Evolutionary conservation across 441 rosid species (phyloP), one percentile per base, ranked within the genome.

Genomic region (Rhodomyrtus psidioides): DNA sequence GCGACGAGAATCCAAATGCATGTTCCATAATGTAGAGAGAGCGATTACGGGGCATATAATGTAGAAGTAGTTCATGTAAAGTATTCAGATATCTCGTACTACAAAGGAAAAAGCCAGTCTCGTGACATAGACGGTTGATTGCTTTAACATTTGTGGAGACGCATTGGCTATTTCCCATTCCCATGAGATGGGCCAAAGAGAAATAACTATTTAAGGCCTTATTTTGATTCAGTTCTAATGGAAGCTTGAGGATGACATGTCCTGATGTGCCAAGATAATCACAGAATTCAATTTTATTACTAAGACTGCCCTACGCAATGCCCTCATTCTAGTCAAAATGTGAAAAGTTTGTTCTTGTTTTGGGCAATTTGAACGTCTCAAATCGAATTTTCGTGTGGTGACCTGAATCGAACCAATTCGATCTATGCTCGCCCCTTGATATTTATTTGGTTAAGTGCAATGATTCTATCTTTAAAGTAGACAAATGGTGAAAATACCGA

Each of bases 1-100:
- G 92, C 27, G 99, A 95, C 58, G 99, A 96, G 85, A 95, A 97
- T 83, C 93, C 96, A 7, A 94, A 93, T 89, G 93, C 99, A n/a
- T 94, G 98, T 88, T 93, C 81, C 16, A 82, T 92, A 49, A 89
- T 93, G 94, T 95, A 91, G 75, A 75, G 15, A 65, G 26, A 65
- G 26, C 30, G n/a, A 51, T 12, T 51, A 51, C 15, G 13, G 53
- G 53, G 53, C 53, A 51, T 12, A 12, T 12, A 30, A 62, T 19
- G 75, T 17, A 62, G 75, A 62, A 62, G 30, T 30, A 62, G 75
- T 17, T 39, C 75, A 60, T 62, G 75, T 62, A 16, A 8, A 62
- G 24, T 16, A 9, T 28, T 28, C 24, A 28, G 6, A 28, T 7
- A 60, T 28, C 24, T 28, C 1, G 9, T 30, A 12, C 42, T 39